Evolutionary conservation across 306 rosid species (phyloP).

Genomic region (Cotoneaster glaucophyllus): DNA sequence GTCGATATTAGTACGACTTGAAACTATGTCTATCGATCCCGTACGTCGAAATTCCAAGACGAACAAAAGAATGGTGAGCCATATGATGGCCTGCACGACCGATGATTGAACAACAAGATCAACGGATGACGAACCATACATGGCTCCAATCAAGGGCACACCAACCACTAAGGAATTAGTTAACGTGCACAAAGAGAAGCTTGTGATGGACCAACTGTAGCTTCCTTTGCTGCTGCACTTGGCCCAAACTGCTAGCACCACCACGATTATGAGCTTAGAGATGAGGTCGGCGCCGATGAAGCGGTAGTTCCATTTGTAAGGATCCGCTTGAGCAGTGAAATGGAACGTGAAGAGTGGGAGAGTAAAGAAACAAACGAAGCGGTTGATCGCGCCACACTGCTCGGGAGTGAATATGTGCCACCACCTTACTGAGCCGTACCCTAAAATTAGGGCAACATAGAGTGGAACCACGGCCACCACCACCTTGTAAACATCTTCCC

Average conservation of each 20-base stretch:
- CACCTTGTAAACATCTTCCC: constrained; percentile 81
- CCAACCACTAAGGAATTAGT: constrained; percentile 87
- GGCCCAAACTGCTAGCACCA: constrained; percentile 64
- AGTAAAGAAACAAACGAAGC: constrained; percentile 79
- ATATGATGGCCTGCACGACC: constrained; percentile 69
- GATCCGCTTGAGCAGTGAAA: constrained; percentile 73
- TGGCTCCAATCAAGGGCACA: constrained; percentile 60
- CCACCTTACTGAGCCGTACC: constrained; percentile 88
- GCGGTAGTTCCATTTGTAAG: constrained; percentile 57
- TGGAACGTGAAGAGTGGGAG: constrained; percentile 83
- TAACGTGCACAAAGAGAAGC: constrained; percentile 68
- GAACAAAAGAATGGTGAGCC: constrained; percentile 72
- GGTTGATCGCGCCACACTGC: constrained; percentile 79
- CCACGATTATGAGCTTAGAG: constrained; percentile 60
- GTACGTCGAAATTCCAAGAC: constrained; percentile 67
- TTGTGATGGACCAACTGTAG: constrained; percentile 72
- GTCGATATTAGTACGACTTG: background rate
- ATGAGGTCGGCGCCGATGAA: constrained; percentile 66
- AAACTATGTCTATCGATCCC: background rate
- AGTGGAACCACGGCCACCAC: constrained; percentile 71
- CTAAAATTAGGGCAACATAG: constrained; percentile 65
- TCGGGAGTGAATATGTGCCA: constrained; percentile 70
- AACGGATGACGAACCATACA: constrained; percentile 66
- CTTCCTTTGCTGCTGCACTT: constrained; percentile 59
- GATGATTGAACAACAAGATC: constrained; percentile 83